Percentiles rank a stretch among this genome's conserved stretches.
Evolutionary conservation across 495 filamentous ascomycete genomes (phyloP).

Genomic region (Amphirosellinia nigrospora): DNA sequence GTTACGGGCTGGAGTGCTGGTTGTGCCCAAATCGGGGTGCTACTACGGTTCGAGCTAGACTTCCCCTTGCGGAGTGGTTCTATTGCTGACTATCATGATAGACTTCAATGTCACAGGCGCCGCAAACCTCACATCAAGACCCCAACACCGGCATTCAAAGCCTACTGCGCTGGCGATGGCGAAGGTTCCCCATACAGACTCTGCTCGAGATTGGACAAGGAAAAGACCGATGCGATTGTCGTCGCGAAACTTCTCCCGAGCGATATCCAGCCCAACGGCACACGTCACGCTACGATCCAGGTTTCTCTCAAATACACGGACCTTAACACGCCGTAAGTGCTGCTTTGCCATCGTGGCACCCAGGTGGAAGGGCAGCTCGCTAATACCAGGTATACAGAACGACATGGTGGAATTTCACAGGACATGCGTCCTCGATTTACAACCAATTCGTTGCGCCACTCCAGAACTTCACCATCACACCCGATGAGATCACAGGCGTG

Average conservation of each 20-base stretch:
- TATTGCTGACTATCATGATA: constrained; percentile 18
- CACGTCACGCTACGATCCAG: constrained; percentile 35
- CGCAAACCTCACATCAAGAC: constrained; percentile 29
- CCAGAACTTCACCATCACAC: constrained; percentile 41
- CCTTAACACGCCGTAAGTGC: constrained; percentile 25
- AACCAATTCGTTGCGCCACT: constrained; percentile 33
- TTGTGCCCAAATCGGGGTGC: constrained; percentile 26
- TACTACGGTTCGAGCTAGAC: constrained; percentile 32
- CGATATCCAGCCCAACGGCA: constrained; percentile 29
- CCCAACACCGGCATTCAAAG: constrained; percentile 37
- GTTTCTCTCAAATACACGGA: constrained; percentile 38
- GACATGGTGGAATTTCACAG: constrained; percentile 45
- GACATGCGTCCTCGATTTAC: constrained; percentile 36
- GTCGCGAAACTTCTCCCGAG: constrained; percentile 36
- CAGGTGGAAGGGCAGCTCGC: constrained; percentile 4
- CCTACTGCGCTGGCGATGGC: constrained; percentile 35
- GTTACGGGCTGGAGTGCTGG: constrained; percentile 41
- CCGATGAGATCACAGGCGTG: constrained; percentile 37
- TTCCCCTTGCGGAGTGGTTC: neutral
- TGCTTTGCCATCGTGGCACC: constrained; percentile 16
- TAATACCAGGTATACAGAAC: constrained; percentile 25
- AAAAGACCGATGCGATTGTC: constrained; percentile 30
- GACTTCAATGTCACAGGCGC: constrained; percentile 38
- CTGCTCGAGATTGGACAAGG: constrained; percentile 28
- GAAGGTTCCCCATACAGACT: constrained; percentile 34